Percentiles rank a stretch among this genome's conserved stretches.
phyloP scores from a whole-genome alignment of 257 asterid species.

The Scutellaria barbata region DNA sequence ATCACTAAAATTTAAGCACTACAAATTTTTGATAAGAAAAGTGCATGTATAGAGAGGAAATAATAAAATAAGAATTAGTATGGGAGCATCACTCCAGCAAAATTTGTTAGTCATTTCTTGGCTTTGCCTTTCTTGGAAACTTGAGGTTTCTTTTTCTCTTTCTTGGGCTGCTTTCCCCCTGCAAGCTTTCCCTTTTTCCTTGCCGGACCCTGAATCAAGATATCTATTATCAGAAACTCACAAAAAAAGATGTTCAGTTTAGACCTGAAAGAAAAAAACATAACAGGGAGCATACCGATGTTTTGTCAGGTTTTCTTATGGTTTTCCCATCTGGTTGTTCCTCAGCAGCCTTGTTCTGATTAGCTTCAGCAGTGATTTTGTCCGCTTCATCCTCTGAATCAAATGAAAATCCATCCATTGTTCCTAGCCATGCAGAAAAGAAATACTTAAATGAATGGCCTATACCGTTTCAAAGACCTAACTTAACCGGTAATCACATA shows the following conservation, averaged over 20 bases:
- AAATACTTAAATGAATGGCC: slow-evolving; percentile 2
- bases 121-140: slow-evolving; percentile 65
- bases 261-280: not conserved
- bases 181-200: slow-evolving; percentile 67
- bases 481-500: slow-evolving; percentile 15
- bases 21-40: slow-evolving; percentile 13
- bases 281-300: slow-evolving; percentile 51
- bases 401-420: slow-evolving; percentile 86
- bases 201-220: slow-evolving; percentile 56
- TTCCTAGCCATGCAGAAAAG: slow-evolving; percentile 58
- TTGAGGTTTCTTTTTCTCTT: slow-evolving; percentile 73
- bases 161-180: slow-evolving; percentile 71
- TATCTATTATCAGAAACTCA: slow-evolving; percentile 30
- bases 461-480: slow-evolving; percentile 18
- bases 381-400: slow-evolving; percentile 91
- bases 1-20: slow-evolving; percentile 18
- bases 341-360: slow-evolving; percentile 60
- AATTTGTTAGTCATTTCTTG: slow-evolving; percentile 59
- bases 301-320: slow-evolving; percentile 60
- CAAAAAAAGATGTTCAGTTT: slow-evolving; percentile 10
- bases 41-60: not conserved
- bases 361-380: slow-evolving; percentile 49
- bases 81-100: slow-evolving; percentile 12
- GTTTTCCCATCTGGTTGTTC: slow-evolving; percentile 60
- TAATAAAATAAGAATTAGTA: slow-evolving; percentile 3